These are phyloP conservation scores for Russula olivacea DNA, from an alignment of 768 basidiomycete genomes.

Conservation along the genomic window DNA sequence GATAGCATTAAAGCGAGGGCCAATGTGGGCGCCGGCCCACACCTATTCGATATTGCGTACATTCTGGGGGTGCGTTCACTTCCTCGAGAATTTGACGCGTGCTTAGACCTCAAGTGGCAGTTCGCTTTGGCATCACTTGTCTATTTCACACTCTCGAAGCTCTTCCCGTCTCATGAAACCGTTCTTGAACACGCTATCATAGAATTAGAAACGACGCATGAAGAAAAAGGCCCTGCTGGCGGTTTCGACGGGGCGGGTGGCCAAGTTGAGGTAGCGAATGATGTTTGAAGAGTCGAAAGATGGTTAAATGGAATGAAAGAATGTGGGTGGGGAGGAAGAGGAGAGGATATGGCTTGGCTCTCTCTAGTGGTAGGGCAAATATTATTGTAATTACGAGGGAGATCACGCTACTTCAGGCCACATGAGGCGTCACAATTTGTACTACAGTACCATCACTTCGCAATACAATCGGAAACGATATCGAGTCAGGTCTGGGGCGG, in stretches of 20 bases:
- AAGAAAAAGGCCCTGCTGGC: background rate
- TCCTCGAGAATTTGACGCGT: background rate
- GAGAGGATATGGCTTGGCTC: no score
- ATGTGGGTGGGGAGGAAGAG: no score
- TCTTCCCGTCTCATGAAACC: conserved; percentile 21
- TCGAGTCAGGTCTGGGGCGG: no score
- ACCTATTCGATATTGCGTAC: conserved; percentile 69
- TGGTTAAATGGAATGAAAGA: background rate
- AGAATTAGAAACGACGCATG: background rate
- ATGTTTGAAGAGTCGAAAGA: background rate
- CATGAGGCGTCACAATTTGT: no score
- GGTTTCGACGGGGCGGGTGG: background rate
- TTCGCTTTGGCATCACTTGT: conserved; percentile 21
- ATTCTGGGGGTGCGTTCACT: conserved; percentile 51
- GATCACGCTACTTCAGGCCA: no score
- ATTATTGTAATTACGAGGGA: no score
- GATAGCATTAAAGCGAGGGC: conserved; percentile 64
- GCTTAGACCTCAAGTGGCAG: conserved; percentile 1
- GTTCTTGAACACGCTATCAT: conserved; percentile 22
- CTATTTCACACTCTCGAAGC: conserved; percentile 16
- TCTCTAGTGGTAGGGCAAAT: no score
- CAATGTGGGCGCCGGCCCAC: conserved; percentile 48
- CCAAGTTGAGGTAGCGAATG: background rate
- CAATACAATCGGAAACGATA: no score
- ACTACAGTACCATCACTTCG: no score